These are phyloP conservation scores for Aspergillus pseudonomiae DNA, from an alignment of 2,329 filamentous ascomycete species.

Conservation along the genomic window DNA sequence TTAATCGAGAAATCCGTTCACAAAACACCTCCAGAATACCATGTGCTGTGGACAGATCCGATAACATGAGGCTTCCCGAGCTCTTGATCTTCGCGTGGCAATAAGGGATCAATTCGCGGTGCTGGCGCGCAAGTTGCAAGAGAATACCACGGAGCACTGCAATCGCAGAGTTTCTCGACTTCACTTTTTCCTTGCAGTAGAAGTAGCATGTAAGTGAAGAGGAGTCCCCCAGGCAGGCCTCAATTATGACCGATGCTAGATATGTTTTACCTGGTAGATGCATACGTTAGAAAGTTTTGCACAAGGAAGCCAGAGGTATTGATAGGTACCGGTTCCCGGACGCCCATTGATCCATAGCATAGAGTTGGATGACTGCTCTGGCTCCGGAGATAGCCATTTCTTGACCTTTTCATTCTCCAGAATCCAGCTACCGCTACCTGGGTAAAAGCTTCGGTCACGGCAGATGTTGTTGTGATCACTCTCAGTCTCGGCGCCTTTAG, in stretches of 20 bases:
- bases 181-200: conserved; percentile 9
- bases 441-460: neutral
- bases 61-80: neutral
- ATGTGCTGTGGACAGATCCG: conserved; percentile 2
- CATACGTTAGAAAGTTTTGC: neutral
- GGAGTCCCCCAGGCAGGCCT: neutral
- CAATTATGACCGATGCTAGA: neutral
- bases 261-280: neutral
- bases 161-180: conserved; percentile 2
- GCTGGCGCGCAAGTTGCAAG: conserved; percentile 1
- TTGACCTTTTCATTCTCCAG: neutral
- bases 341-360: neutral
- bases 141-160: conserved; percentile 7
- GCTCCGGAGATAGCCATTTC: neutral
- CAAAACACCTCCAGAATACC: conserved; percentile 10
- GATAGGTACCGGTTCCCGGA: neutral
- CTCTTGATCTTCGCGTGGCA: conserved; percentile 5
- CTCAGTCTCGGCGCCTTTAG: neutral
- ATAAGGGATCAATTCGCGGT: conserved; percentile 10
- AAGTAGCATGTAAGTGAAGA: conserved; percentile 5
- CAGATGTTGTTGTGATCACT: neutral
- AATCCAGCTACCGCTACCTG: neutral
- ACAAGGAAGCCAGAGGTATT: neutral
- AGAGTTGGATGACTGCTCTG: neutral
- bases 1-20: conserved; percentile 4